Percentiles rank a stretch among this genome's conserved stretches.
phyloP scores from a whole-genome alignment of 441 rosid species.

The Adansonia gregorii region DNA sequence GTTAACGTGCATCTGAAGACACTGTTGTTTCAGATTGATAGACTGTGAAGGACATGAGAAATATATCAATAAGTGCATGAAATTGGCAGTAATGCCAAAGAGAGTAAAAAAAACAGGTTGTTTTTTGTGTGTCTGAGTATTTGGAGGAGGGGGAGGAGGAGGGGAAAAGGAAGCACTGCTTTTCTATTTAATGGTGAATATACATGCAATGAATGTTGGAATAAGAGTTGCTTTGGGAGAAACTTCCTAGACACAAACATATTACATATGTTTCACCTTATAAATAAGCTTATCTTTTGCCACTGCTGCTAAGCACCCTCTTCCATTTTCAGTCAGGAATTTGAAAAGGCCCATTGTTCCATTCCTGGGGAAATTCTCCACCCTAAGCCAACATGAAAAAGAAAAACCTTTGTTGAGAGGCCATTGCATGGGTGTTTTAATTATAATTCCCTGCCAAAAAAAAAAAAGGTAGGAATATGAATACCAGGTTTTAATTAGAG shows the following conservation, averaged over 20 bases:
- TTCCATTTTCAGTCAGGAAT: slow-evolving; percentile 91
- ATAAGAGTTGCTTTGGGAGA: slow-evolving; percentile 20
- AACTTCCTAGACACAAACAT: slow-evolving; percentile 25
- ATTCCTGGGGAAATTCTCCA: slow-evolving; percentile 80
- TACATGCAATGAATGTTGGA: neutral
- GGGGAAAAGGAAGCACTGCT: neutral
- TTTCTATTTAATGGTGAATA: neutral
- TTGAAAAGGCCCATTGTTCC: slow-evolving; percentile 92
- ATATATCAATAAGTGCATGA: slow-evolving; percentile 25
- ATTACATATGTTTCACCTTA: slow-evolving; percentile 55
- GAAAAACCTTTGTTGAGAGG: slow-evolving; percentile 95
- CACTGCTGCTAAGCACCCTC: slow-evolving; percentile 85
- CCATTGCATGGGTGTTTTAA: slow-evolving; percentile 93
- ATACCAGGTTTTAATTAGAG: slow-evolving; percentile 12
- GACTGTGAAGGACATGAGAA: slow-evolving; percentile 61
- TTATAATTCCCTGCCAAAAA: slow-evolving; percentile 72
- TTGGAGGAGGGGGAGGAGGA: neutral
- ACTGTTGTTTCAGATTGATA: slow-evolving; percentile 75
- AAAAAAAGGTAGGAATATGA: slow-evolving; percentile 8
- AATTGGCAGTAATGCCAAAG: slow-evolving; percentile 23
- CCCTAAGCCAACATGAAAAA: slow-evolving; percentile 98
- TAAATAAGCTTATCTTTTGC: slow-evolving; percentile 75
- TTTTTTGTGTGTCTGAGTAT: neutral
- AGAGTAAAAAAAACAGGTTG: slow-evolving; percentile 18
- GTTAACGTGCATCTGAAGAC: slow-evolving; percentile 65